Base-by-base conservation (phyloP, 192 early-diverging fungal genomes). In the Chytriomyces sp. region DNA sequence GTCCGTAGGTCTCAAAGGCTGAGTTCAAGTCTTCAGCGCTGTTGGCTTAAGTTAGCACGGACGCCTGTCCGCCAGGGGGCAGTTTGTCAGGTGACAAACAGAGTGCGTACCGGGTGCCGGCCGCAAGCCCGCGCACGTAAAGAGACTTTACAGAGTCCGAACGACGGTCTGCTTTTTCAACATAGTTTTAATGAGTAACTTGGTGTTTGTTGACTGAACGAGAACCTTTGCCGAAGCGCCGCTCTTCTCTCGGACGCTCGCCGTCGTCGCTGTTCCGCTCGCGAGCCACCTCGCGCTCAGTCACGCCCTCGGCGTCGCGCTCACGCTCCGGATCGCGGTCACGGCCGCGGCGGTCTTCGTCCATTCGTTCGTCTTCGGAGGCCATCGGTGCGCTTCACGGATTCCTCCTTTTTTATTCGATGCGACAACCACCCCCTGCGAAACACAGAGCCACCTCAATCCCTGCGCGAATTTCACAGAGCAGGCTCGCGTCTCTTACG, bases 1-100 rank as follows among this genome's bases (percentile, higher is more conserved):
- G 63, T 36, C 82, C 82, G 39, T 83, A 83, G 0, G 32, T 78
- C 68, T 81, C 70, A 32, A 84, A 84, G 3, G 82, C 82, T n/a
- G 64, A 37, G 14, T 62, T 72, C 5, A 84, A 55, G 39, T 80
- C 79, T 28, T 82, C 77, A 6, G 81, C 62, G 41, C 77, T 82
- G 44, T 19, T 33, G 17, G 53, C 7, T 30, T 59, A 33, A 55
- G 17, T 38, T 30, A 5, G 17, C 28, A 26, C 12, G 31, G 36
- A 4, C 52, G 12, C 1, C 17, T 7, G 32, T n/a, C 14, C n/a
- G 33, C 52, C n/a, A 56, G 33, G 40, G 17, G 3, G 31, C 25
- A 26, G 31, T 49, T 17, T 44, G 12, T 1, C 17, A 17, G 22
- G 32, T 17, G 31, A 3, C 62, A 19, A 10, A 8, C 17, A 22